A percentile compares a stretch with the other conserved stretches of the same genome.
phyloP scores from a whole-genome alignment of 495 filamentous ascomycete genomes.

The Neurospora pannonica region DNA sequence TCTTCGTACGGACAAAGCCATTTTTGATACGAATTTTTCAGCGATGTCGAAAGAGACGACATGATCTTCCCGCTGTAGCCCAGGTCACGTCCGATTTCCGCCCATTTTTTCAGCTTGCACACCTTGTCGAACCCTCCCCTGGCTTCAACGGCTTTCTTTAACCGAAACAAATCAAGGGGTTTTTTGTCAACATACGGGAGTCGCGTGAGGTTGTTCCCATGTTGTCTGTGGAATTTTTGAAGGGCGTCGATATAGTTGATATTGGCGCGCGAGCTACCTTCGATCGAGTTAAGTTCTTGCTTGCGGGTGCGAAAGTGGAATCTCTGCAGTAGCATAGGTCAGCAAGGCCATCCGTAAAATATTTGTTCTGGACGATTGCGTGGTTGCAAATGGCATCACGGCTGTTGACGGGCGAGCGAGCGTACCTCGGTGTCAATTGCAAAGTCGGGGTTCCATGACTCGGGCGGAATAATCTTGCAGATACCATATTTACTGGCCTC shows the following conservation, averaged over 20 bases:
- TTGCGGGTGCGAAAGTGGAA: constrained; percentile 96
- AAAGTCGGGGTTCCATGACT: constrained; percentile 87
- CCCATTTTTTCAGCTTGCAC: constrained; percentile 98
- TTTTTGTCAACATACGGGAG: constrained; percentile 97
- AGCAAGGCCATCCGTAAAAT: neutral
- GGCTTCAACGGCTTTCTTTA: constrained; percentile 93
- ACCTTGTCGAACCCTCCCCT: constrained; percentile 91
- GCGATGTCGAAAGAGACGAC: constrained; percentile 96
- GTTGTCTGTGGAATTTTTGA: constrained; percentile 92
- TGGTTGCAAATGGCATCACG: neutral
- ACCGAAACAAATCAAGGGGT: constrained; percentile 85
- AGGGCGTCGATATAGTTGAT: constrained; percentile 94
- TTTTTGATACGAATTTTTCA: constrained; percentile 96
- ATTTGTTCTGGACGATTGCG: neutral
- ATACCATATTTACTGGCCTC: constrained; percentile 83
- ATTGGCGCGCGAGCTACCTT: constrained; percentile 95
- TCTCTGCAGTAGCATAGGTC: constrained; percentile 43
- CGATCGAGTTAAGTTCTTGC: constrained; percentile 95
- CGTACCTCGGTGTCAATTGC: constrained; percentile 95
- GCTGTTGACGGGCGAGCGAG: neutral
- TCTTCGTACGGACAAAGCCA: constrained; percentile 97
- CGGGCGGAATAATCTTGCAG: constrained; percentile 89
- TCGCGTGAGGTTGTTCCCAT: constrained; percentile 86
- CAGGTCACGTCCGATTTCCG: constrained; percentile 91
- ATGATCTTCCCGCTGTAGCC: constrained; percentile 99